Base-by-base conservation (phyloP, 257 asterid genomes). In the Osmanthus fragrans region DNA sequence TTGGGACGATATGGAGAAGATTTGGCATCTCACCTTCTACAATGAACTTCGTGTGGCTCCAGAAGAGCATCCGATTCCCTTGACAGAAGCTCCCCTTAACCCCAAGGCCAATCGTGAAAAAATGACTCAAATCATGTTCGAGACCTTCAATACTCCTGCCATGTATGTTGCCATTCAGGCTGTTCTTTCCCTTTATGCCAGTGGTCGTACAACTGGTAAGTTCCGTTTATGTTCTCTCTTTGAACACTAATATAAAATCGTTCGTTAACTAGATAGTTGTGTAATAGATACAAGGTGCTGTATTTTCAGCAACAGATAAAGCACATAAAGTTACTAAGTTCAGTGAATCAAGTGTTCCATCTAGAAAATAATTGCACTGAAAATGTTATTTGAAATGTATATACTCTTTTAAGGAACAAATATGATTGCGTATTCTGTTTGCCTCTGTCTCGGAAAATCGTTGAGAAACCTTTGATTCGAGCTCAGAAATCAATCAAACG, bases 151-250 rank as follows among this genome's bases (percentile, higher is more conserved):
- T 54, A 71, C 88, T 75, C 92, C 92, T 34, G 92, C 90, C n/a
- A 88, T 85, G 90, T 85, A 88, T 81, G 90, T 88, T 18, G 90
- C 92, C 77, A 88, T 88, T 74, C 92, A 88, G 79, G 92, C 92
- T 7, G 87, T 84, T 47, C 85, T 84, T 33, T 84, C 87, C 58
- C 83, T 84, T 13, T 84, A 84, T 34, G 85, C 87, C 79, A 84
- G 87, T 81, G 87, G 87, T 33, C 87, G 87, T 75, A 84, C 87
- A 54, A 84, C 87, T 37, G 85, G 87, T 84, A 71, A 78, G 74
- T 63, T 63, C 32, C 0, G 16, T 63, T 27, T 60, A 60, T 10
- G 16, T 21, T 7, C 16, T 60, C 7, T 60, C 67, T 60, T 60
- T 9, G 32, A 60, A n/a, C 5, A 9, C 68, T 27, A 63, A 9